Evolutionary conservation across 2,329 filamentous ascomycete genomes (phyloP).

Genomic region (Aquanectria penicillioides): DNA sequence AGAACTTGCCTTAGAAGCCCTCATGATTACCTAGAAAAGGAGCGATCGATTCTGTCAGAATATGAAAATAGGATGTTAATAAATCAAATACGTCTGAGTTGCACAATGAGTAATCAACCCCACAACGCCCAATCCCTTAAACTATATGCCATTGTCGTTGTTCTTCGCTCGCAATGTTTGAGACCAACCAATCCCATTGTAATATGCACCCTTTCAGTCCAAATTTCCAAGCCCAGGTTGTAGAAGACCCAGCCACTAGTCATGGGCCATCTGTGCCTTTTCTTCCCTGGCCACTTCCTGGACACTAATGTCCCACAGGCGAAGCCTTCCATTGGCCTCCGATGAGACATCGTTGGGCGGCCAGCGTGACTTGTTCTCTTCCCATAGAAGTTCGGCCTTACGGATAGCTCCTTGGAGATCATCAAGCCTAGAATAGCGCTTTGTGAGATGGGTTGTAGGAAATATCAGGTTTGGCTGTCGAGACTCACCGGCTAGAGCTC

Average conservation of each 20-base stretch:
- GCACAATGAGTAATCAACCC: neutral
- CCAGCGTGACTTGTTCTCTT: slow-evolving; percentile 49
- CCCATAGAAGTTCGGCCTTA: slow-evolving; percentile 49
- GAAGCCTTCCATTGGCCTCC: slow-evolving; percentile 31
- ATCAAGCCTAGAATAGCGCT: slow-evolving; percentile 30
- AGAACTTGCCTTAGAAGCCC: slow-evolving; percentile 46
- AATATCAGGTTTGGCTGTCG: neutral
- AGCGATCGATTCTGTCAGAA: slow-evolving; percentile 15
- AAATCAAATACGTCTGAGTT: slow-evolving; percentile 19
- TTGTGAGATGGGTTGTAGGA: slow-evolving; percentile 1
- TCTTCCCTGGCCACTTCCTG: slow-evolving; percentile 48
- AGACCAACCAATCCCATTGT: neutral
- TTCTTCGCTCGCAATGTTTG: neutral
- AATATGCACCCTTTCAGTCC: neutral
- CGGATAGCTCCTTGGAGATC: slow-evolving; percentile 50
- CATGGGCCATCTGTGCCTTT: slow-evolving; percentile 50
- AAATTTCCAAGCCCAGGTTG: slow-evolving; percentile 4
- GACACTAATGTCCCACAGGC: slow-evolving; percentile 49
- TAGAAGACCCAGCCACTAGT: slow-evolving; percentile 44
- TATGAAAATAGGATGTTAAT: slow-evolving; percentile 11
- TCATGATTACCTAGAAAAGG: slow-evolving; percentile 10
- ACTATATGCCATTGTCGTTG: neutral
- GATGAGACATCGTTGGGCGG: slow-evolving; percentile 42
- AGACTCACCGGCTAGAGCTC: slow-evolving; percentile 71
- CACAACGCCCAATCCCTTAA: slow-evolving; percentile 3